Evolutionary conservation across 805 yeast genomes (phyloP), one percentile per base, ranked within the genome.

Genomic region (Kluyveromyces dobzhanskii): DNA sequence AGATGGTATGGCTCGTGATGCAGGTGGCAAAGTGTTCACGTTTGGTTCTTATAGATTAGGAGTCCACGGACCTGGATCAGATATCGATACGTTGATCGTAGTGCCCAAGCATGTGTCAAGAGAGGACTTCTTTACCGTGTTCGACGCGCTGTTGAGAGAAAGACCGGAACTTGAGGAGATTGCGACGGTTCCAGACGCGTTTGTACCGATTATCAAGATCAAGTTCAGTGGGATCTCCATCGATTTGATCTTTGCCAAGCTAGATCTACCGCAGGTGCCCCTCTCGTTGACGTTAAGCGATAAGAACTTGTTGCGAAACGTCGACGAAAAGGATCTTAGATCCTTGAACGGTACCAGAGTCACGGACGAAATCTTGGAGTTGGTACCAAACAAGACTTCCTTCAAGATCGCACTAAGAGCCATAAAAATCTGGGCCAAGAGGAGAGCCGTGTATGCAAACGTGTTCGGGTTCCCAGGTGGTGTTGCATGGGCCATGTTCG

Each of bases 401-500:
- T 92, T 92, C 69, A 85, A 86, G 55, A 88, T 87, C 50, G 95
- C 97, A 1, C 66, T 92, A 42, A 69, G 98, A 47, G 88, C 95
- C 12, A 84, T 92, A 46, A 92, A 92, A 61, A 69, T 92, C 53
- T 92, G 98, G 98, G 98, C 98, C 0, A 90, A 87, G 56, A 76
- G 87, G 53, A 72, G 97, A 37, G 97, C 96, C 0, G 76, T 92
- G 12, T 92, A 92, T 62, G 97, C 85, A 5, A 92, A 92, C 56
- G 82, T 92, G 32, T 85, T 82, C 71, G 98, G 98, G 0, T 92
- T 90, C 62, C 98, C 97, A 1, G 98, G 98, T 54, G 98, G 98
- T 61, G 98, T 92, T 35, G 98, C 98, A 1, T 92, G 98, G 98
- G 98, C 98, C 1, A 92, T 92, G 97, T 62, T 92, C 30, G 97